Evolutionary conservation across 345 rosid species (phyloP).

Genomic region (Gossypium australe): DNA sequence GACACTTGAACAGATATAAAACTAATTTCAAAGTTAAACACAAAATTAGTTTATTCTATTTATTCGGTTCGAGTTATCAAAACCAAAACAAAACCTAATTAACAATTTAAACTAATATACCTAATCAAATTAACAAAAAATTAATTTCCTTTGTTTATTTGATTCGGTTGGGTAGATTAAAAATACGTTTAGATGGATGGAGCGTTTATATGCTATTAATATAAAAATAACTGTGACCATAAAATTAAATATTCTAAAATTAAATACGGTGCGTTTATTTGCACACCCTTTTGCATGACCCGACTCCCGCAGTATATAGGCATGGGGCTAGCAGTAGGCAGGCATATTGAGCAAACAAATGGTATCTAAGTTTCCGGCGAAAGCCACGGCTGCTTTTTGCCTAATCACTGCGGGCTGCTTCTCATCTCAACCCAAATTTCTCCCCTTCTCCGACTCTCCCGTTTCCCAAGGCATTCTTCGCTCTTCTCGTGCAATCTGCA

Average conservation of each 20-base stretch:
- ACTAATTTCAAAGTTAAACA: too few relatives aligned
- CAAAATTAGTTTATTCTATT: too few relatives aligned
- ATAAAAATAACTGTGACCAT: rapidly evolving
- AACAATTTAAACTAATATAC: too few relatives aligned
- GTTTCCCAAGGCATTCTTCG: conserved; percentile 39
- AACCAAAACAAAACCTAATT: too few relatives aligned
- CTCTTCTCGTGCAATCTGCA: conserved; percentile 53
- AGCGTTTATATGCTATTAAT: rapidly evolving
- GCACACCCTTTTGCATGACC: not conserved
- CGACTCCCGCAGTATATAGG: not conserved
- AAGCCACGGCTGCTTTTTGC: conserved; percentile 27
- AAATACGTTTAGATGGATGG: rapidly evolving
- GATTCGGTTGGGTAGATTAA: too few relatives aligned
- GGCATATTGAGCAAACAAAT: not conserved
- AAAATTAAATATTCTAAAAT: too few relatives aligned
- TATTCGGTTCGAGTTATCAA: too few relatives aligned
- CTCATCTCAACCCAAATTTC: conserved; percentile 27
- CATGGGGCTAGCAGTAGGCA: not conserved
- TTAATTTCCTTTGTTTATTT: too few relatives aligned
- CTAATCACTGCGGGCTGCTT: conserved; percentile 39
- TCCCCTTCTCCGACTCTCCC: conserved; percentile 22
- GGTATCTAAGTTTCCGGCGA: conserved; percentile 31
- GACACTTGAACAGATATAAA: too few relatives aligned
- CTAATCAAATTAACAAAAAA: too few relatives aligned
- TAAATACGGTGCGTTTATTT: too few relatives aligned